Conservation (phyloP, 2,329 filamentous ascomycete species). For the Microcyclosporella mali region DNA sequence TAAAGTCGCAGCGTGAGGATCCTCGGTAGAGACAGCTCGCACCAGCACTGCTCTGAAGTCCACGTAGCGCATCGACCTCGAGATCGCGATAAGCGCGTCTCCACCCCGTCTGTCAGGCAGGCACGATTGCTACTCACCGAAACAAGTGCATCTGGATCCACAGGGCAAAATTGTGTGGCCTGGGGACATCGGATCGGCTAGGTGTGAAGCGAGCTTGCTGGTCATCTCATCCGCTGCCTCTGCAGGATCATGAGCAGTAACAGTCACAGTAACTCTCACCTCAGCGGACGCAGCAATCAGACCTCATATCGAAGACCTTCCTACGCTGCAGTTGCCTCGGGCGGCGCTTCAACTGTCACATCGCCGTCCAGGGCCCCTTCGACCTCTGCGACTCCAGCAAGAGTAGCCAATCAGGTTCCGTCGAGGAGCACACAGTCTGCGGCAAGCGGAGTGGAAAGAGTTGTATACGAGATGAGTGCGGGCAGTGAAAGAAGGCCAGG, state of each 20-base stretch:
- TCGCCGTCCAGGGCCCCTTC: neutral
- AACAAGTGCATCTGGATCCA: too few species aligned
- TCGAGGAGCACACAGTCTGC: conserved; percentile 2
- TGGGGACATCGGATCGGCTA: neutral
- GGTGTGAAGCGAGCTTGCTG: conserved; percentile 3
- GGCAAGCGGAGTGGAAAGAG: neutral
- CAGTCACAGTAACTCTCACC: too few species aligned
- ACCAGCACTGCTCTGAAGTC: too few species aligned
- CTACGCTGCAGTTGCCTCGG: conserved; percentile 7
- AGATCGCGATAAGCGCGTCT: conserved; percentile 7
- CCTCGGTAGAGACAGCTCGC: too few species aligned
- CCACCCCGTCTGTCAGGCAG: neutral
- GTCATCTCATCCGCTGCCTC: conserved; percentile 1
- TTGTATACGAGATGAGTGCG: neutral
- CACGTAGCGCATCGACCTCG: too few species aligned
- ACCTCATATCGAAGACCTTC: conserved; percentile 1
- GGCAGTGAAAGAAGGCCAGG: conserved; percentile 8
- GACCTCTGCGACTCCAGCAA: neutral
- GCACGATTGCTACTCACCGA: neutral
- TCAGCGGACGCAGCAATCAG: too few species aligned
- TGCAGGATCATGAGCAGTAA: conserved; percentile 9
- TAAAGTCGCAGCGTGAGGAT: too few species aligned
- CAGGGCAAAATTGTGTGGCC: neutral
- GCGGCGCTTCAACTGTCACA: neutral
- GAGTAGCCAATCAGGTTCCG: conserved; percentile 1